phyloP scores from a whole-genome alignment of 805 yeast genomes.

The Spathaspora gorwiae region DNA sequence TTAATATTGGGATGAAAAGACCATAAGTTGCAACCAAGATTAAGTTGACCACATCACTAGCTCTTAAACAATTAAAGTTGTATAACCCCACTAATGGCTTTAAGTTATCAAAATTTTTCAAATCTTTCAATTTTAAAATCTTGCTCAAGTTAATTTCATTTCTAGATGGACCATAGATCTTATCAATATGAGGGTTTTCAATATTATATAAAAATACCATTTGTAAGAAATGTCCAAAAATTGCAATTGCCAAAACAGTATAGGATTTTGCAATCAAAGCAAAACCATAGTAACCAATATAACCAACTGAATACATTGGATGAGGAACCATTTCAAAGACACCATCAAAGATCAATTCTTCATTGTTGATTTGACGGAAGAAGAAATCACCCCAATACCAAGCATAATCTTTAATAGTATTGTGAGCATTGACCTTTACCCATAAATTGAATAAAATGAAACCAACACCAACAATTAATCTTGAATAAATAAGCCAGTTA shows the following conservation, averaged over 20 bases:
- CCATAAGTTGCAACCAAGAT: constrained; percentile 38
- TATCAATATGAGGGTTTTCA: constrained; percentile 84
- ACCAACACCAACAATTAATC: constrained; percentile 55
- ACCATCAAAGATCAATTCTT: constrained; percentile 77
- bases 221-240: constrained; percentile 72
- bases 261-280: constrained; percentile 74
- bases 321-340: constrained; percentile 88
- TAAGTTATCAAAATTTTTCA: constrained; percentile 36
- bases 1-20: constrained; percentile 38
- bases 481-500: constrained; percentile 39
- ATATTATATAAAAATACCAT: constrained; percentile 69
- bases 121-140: constrained; percentile 45
- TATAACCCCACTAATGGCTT: constrained; percentile 55
- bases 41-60: constrained; percentile 55
- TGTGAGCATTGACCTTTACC: constrained; percentile 85
- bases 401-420: constrained; percentile 84
- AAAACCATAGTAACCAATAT: constrained; percentile 81
- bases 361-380: constrained; percentile 61
- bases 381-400: constrained; percentile 97
- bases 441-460: constrained; percentile 71
- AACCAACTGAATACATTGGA: constrained; percentile 89
- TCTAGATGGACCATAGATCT: constrained; percentile 57
- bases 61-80: constrained; percentile 60
- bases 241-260: constrained; percentile 61
- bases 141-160: constrained; percentile 33